Percentiles rank a stretch among this genome's conserved stretches.
Conservation (phyloP, 2,329 filamentous ascomycete genomes). For the Ceratocystis ficicola region DNA sequence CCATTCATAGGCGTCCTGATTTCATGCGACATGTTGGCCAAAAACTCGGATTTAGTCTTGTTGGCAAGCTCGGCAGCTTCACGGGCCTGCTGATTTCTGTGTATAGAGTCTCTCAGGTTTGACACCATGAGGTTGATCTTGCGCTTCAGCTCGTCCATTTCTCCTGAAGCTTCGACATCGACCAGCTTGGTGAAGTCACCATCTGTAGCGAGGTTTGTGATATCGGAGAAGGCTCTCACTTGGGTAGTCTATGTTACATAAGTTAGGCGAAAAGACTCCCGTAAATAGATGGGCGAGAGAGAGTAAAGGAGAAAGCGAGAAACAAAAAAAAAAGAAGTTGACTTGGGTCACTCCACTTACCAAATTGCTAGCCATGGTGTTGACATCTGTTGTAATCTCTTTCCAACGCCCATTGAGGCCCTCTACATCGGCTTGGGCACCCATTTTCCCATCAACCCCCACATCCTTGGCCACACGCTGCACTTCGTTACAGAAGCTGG, state of each 20-base stretch:
- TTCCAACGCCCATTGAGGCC: conserved; percentile 93
- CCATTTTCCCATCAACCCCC: conserved; percentile 96
- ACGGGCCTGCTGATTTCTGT: conserved; percentile 87
- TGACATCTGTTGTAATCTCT: conserved; percentile 93
- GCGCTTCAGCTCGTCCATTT: conserved; percentile 97
- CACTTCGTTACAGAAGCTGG: conserved; percentile 91
- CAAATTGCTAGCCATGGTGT: conserved; percentile 70
- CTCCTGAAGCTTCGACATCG: conserved; percentile 90
- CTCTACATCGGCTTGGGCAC: conserved; percentile 87
- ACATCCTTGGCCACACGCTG: conserved; percentile 94
- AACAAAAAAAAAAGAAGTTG: neutral
- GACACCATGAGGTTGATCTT: conserved; percentile 99
- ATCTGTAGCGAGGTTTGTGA: conserved; percentile 93
- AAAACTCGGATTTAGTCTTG: conserved; percentile 95
- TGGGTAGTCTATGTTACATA: conserved; percentile 60
- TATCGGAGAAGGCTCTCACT: conserved; percentile 94
- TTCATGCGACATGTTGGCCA: conserved; percentile 98
- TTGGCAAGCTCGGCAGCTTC: conserved; percentile 94
- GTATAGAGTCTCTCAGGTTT: conserved; percentile 88
- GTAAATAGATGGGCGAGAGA: neutral
- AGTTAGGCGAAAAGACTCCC: conserved; percentile 24
- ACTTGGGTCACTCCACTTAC: conserved; percentile 30
- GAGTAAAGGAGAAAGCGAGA: conserved; percentile 24
- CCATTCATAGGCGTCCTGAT: conserved; percentile 96
- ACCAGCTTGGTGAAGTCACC: conserved; percentile 96